Conservation (phyloP, 2,329 filamentous ascomycete species). For the Fusarium decemcellulare region DNA sequence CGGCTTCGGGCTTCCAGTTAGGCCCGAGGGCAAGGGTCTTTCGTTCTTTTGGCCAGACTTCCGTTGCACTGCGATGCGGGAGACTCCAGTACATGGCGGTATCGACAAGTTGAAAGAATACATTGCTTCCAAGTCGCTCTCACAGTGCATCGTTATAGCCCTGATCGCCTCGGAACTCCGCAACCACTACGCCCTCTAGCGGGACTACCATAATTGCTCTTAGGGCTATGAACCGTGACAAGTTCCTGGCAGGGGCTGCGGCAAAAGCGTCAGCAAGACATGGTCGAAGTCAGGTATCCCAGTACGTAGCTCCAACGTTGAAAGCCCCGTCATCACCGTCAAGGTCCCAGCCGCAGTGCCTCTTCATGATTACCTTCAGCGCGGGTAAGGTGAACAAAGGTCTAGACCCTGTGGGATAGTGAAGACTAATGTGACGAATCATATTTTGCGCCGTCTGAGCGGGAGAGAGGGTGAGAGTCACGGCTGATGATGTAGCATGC, state of each 20-base stretch:
- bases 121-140: conserved; percentile 22
- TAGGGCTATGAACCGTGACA: conserved; percentile 1
- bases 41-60: too few relatives aligned
- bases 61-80: too few relatives aligned
- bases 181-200: background rate
- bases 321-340: conserved; percentile 6
- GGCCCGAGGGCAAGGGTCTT: conserved; percentile 21
- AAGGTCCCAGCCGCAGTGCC: conserved; percentile 17
- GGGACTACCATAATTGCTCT: background rate
- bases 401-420: conserved; percentile 17
- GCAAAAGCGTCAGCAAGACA: conserved; percentile 29
- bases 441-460: conserved; percentile 32
- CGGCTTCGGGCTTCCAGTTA: conserved; percentile 22
- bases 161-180: conserved; percentile 6
- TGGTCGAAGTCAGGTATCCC: conserved; percentile 11
- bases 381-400: conserved; percentile 16
- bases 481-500: conserved; percentile 2
- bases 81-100: background rate
- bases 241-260: conserved; percentile 14
- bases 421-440: conserved; percentile 41
- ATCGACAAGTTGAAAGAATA: conserved; percentile 2
- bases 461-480: conserved; percentile 10
- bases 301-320: background rate
- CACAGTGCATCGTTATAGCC: conserved; percentile 32
- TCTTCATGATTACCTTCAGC: conserved; percentile 2